Base-by-base conservation (phyloP, 495 filamentous ascomycete species). In the Aspergillus baeticus region DNA sequence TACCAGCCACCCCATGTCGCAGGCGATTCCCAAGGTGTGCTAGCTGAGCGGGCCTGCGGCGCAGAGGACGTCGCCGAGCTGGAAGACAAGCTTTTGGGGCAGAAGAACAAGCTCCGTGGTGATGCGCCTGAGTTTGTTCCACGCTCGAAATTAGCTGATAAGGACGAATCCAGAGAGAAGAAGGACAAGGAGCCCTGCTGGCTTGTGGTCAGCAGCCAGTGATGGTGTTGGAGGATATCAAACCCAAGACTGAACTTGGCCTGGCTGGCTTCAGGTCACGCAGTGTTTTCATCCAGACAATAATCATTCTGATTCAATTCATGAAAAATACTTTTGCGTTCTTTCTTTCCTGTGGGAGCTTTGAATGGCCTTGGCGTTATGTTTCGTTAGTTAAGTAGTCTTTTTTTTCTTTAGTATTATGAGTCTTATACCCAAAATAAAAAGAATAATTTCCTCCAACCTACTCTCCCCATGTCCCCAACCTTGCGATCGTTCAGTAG, bases 61-160 rank as follows among this genome's bases (percentile, higher is more conserved):
- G 36, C 10, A 11, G 20, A 37, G 23, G 50, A 52, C 18, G 11
- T 37, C 1, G 13, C 6, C 13, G 39, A 51, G 22, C 21, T 26
- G n/a, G 37, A 48, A 29, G 35, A 18, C 13, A 43, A 42, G 45
- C 20, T 36, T 43, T 11, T 23, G 5, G 0, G 22, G 4, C 22
- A 38, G 20, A 42, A 22, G 17, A 50, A 21, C 14, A 37, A 55
- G 26, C 57, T 67, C 43, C 61, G 62, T 23, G 59, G 35, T 1
- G 59, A 67, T 39, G 64, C 64, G 4, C 64, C 64, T 1, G 61
- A 59, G 26, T 67, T 67, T 37, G 29, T 67, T n/a, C 64, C 64
- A 20, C 7, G 46, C 23, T 15, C 23, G 13, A 60, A 45, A 36
- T 14, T 22, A 17, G 7, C 41, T 34, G 23, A 18, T 20, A 10